Conservation (phyloP, 1,284 basidiomycete species). For the Xerocomus nothofagi region DNA sequence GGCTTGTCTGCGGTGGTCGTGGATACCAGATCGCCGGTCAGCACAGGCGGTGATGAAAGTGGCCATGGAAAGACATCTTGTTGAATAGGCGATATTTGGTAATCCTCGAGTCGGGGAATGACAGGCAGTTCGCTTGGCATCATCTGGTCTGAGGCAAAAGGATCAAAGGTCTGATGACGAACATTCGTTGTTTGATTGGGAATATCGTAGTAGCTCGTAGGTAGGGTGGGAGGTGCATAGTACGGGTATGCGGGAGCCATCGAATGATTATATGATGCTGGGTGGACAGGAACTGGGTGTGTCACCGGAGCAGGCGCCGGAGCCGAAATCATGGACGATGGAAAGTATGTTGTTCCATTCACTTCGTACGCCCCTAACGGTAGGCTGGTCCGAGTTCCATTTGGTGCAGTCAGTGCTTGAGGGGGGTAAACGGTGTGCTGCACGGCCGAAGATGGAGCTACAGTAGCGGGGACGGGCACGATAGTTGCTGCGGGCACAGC, state of each 20-base stretch:
- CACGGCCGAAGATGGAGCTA: neutral
- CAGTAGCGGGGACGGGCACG: neutral
- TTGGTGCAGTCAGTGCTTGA: neutral
- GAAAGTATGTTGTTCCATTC: constrained; percentile 39
- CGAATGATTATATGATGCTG: constrained; percentile 7
- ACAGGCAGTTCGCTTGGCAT: constrained; percentile 20
- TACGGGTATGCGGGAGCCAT: constrained; percentile 9
- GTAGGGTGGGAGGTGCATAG: constrained; percentile 10
- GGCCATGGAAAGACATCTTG: neutral
- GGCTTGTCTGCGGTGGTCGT: neutral
- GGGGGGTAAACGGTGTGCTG: constrained; percentile 6
- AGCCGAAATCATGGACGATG: constrained; percentile 2
- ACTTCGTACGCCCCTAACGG: constrained; percentile 28
- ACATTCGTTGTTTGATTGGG: constrained; percentile 1
- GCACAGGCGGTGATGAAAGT: neutral
- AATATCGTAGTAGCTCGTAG: constrained; percentile 4
- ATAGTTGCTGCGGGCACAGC: constrained; percentile 9
- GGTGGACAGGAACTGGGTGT: constrained; percentile 12
- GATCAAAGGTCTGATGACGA: constrained; percentile 18
- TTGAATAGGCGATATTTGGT: constrained; percentile 5
- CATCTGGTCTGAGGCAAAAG: constrained; percentile 24
- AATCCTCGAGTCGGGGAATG: constrained; percentile 13
- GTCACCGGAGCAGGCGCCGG: constrained; percentile 1
- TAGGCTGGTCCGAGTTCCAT: constrained; percentile 7
- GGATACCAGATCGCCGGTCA: neutral